phyloP scores from a whole-genome alignment of 148 eudicot genomes.

The Gaultheria prostrata region DNA sequence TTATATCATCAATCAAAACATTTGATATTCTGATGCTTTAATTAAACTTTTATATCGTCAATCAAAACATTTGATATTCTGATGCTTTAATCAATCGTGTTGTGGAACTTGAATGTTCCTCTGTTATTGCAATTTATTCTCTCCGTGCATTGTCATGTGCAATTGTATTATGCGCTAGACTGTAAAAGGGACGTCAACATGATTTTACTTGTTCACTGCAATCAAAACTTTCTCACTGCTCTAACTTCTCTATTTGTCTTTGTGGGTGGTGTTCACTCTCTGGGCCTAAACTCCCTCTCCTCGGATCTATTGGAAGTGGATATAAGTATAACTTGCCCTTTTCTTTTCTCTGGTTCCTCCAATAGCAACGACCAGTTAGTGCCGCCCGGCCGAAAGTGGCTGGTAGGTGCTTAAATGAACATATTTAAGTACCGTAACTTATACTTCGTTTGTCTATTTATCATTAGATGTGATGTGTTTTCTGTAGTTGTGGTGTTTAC shows the following conservation, averaged over 20 bases:
- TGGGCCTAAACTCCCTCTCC: too few relatives aligned
- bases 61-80: conserved; percentile 10
- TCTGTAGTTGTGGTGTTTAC: too few relatives aligned
- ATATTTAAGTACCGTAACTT: too few relatives aligned
- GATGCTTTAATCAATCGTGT: conserved; percentile 18
- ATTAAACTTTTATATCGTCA: conserved; percentile 21
- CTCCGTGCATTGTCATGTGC: not conserved
- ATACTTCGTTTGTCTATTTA: too few relatives aligned
- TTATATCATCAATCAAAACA: conserved; percentile 17
- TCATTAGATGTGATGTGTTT: too few relatives aligned
- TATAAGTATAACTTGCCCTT: too few relatives aligned
- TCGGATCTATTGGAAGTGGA: too few relatives aligned
- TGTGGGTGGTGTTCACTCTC: too few relatives aligned
- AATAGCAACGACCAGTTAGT: too few relatives aligned
- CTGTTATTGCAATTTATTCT: not conserved
- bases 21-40: conserved; percentile 4
- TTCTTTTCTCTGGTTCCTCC: too few relatives aligned
- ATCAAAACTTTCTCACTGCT: not conserved
- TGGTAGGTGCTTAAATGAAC: too few relatives aligned
- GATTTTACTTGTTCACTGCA: not conserved
- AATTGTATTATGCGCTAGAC: not conserved
- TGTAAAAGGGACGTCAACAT: not conserved
- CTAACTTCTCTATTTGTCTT: not conserved
- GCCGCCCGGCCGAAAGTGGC: too few relatives aligned
- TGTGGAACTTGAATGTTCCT: conserved; percentile 10